These are phyloP conservation scores for Scenedesmus sp. DNA, from an alignment of 163 green algal species.

Conservation along the genomic window DNA sequence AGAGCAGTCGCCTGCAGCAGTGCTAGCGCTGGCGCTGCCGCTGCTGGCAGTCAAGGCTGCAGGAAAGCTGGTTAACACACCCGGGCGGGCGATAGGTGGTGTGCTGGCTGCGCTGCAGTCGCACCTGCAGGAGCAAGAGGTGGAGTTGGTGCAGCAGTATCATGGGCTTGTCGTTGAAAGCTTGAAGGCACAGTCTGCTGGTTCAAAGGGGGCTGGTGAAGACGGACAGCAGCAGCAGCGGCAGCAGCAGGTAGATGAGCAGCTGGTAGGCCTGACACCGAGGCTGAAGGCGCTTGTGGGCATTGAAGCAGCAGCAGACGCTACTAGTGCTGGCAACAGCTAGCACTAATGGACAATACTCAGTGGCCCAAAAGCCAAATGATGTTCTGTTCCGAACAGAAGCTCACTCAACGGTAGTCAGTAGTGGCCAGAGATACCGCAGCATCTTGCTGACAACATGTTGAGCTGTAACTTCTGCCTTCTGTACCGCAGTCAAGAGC, in stretches of 20 bases:
- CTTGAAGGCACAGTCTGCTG: conserved; percentile 50
- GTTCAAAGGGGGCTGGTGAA: neutral
- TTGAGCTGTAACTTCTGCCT: no score
- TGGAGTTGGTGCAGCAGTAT: conserved; percentile 60
- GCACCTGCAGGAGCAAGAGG: conserved; percentile 51
- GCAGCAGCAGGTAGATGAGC: conserved; percentile 46
- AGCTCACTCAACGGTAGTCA: no score
- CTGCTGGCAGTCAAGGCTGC: conserved; percentile 70
- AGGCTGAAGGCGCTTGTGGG: conserved; percentile 56
- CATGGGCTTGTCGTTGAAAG: conserved; percentile 74
- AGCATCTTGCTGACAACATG: no score
- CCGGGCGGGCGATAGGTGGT: conserved; percentile 74
- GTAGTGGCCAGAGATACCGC: no score
- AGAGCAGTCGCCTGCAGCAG: conserved; percentile 67
- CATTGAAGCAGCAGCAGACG: neutral
- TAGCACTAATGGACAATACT: neutral
- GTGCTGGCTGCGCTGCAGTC: conserved; percentile 68
- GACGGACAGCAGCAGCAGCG: conserved; percentile 17
- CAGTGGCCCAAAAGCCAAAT: no score
- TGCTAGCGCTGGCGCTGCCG: conserved; percentile 79
- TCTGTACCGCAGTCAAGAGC: no score
- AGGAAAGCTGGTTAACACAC: conserved; percentile 67
- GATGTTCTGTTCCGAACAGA: no score
- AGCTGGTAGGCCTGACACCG: conserved; percentile 44
- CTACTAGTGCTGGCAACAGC: neutral